These are phyloP conservation scores for Physcomitrellopsis africana DNA, from an alignment of 225 moss, liverwort and hornwort species.

Conservation along the genomic window DNA sequence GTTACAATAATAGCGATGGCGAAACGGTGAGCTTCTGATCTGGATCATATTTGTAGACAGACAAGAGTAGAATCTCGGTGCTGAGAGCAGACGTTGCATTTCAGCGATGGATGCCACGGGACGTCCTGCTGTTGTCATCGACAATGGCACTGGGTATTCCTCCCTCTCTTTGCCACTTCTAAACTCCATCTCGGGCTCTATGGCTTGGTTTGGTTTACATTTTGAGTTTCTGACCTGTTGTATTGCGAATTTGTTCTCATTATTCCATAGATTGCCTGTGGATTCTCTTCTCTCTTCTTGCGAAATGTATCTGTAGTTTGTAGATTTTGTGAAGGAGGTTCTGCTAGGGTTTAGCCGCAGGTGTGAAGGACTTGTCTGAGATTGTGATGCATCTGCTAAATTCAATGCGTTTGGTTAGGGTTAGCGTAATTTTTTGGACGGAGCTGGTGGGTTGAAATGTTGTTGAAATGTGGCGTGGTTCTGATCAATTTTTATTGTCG, in stretches of 20 bases:
- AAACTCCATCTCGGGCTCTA: neutral
- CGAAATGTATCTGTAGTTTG: no score
- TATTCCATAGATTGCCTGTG: neutral
- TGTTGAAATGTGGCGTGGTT: neutral
- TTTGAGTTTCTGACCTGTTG: neutral
- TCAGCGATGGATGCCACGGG: slow-evolving; percentile 60
- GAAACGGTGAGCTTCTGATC: no score
- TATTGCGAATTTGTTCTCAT: neutral
- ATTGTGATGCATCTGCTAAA: neutral
- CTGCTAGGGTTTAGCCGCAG: slow-evolving; percentile 5
- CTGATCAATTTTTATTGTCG: no score
- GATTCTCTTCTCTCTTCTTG: neutral
- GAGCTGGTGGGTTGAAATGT: neutral
- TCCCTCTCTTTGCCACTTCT: neutral
- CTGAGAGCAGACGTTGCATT: no score
- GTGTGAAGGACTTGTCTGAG: neutral
- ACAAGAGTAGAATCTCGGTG: no score
- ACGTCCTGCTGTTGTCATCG: slow-evolving; percentile 84
- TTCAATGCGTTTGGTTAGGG: neutral
- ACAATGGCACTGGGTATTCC: slow-evolving; percentile 88
- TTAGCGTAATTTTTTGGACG: neutral
- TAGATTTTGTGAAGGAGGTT: neutral
- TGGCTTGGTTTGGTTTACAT: neutral
- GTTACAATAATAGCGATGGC: no score
- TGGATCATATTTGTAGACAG: no score